phyloP scores from a whole-genome alignment of 2,329 filamentous ascomycete species.

The Scleromitrula shiraiana region DNA sequence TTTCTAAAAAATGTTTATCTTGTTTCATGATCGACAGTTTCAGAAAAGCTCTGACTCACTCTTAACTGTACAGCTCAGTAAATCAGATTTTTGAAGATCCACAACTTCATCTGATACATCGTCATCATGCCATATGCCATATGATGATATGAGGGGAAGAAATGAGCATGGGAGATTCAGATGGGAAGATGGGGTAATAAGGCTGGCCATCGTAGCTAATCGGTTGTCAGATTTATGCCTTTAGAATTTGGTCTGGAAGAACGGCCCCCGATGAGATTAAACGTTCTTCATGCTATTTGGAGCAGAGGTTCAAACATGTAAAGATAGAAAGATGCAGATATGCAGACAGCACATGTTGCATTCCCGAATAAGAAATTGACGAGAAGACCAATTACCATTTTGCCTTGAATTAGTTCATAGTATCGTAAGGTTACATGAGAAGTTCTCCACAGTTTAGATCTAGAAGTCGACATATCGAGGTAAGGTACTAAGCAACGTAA shows the following conservation, averaged over 20 bases:
- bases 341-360: too few relatives aligned
- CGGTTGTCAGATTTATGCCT: background rate
- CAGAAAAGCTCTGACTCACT: conserved; percentile 25
- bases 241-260: background rate
- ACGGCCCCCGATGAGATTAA: background rate
- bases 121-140: background rate
- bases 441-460: too few relatives aligned
- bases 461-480: too few relatives aligned
- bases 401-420: too few relatives aligned
- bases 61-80: conserved; percentile 9
- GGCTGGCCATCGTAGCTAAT: background rate
- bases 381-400: too few relatives aligned
- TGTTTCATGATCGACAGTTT: conserved; percentile 26
- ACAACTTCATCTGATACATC: background rate
- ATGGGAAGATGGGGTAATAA: background rate
- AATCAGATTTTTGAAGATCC: background rate
- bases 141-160: background rate
- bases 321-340: too few relatives aligned
- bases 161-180: too few relatives aligned
- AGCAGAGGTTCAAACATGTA: too few relatives aligned
- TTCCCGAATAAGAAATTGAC: too few relatives aligned
- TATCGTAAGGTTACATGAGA: too few relatives aligned
- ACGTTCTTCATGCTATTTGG: background rate
- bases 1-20: conserved; percentile 13
- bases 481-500: too few relatives aligned